Base-by-base conservation (phyloP, 2,329 filamentous ascomycete genomes). In the Ceratocystiopsis brevicomis region DNA sequence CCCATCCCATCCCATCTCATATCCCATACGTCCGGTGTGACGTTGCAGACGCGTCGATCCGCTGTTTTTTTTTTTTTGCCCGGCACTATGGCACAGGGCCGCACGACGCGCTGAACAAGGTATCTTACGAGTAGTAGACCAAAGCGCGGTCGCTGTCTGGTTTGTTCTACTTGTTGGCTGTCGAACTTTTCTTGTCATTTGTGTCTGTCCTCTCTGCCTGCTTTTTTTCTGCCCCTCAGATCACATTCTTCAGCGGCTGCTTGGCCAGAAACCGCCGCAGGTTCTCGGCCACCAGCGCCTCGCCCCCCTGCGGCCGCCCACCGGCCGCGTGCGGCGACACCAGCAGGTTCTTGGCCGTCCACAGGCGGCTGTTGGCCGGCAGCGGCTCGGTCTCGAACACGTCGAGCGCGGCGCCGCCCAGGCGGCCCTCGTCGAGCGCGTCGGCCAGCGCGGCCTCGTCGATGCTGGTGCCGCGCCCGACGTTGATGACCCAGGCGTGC, bases 281-380 rank as follows among this genome's bases (percentile, higher is more conserved):
- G 50, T 80, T 80, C 45, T 73, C 65, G 37, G 69, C 67, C 48
- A 78, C 75, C 52, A 80, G 56, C 6, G 51, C 63, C 60, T 78
- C 73, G 0, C 68, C 62, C 4, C 67, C 73, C 56, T 76, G 72
- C 5, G 76, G 76, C 46, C 76, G 56, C 0, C 73, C 73, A 3
- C 73, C 73, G 0, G 72, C 73, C 1, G 71, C 50, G 33, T 53
- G 52, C 19, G 52, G 52, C 41, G 51, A 52, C 18, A 53, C 44
- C 13, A 53, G 19, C 15, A 48, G 21, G 44, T 53, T 53, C 44
- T 49, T 49, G 40, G 51, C 39, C 48, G 45, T 49, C 52, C 52
- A 53, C 38, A 53, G 49, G 19, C 45, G 48, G 46, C 51, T 52
- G 69, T 53, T 53, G 45, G 52, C 51, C 6, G 56, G 56, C 45